These are phyloP conservation scores for Parafenestella ontariensis DNA, from an alignment of 2,329 filamentous ascomycete species.

Conservation along the genomic window DNA sequence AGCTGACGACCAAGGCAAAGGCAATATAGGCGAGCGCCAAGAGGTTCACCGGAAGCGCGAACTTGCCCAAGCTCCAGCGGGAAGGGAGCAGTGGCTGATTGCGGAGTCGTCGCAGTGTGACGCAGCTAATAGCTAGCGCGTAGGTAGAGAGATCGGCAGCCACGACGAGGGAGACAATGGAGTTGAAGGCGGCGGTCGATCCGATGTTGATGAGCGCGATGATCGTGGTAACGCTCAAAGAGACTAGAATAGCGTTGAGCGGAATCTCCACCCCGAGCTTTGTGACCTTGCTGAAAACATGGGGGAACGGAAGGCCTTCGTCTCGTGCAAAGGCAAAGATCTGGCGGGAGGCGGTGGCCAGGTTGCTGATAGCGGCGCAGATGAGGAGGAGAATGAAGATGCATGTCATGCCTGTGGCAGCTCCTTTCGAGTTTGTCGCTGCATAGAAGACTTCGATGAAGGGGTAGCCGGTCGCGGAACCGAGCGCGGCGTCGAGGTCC, in stretches of 20 bases:
- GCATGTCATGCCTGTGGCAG: constrained; percentile 20
- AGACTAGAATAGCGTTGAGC: constrained; percentile 26
- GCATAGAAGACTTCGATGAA: constrained; percentile 32
- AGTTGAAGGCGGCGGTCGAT: constrained; percentile 28
- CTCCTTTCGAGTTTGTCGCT: constrained; percentile 22
- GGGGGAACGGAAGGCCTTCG: constrained; percentile 31
- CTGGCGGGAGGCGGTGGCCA: constrained; percentile 26
- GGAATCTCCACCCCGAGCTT: constrained; percentile 33
- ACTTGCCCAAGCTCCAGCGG: constrained; percentile 47
- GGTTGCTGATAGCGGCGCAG: constrained; percentile 23
- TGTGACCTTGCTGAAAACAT: too few relatives aligned
- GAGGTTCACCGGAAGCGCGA: constrained; percentile 44
- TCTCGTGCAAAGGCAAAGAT: constrained; percentile 39
- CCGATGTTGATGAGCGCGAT: constrained; percentile 35
- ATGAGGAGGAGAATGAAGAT: constrained; percentile 24
- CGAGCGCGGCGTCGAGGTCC: neutral
- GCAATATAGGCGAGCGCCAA: constrained; percentile 40
- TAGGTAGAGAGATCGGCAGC: constrained; percentile 36
- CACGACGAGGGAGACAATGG: constrained; percentile 13
- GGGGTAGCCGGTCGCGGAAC: constrained; percentile 19
- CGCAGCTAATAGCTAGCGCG: constrained; percentile 28
- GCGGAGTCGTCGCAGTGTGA: constrained; percentile 27
- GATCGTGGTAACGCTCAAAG: constrained; percentile 21
- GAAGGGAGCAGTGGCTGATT: constrained; percentile 24
- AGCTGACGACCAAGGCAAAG: constrained; percentile 49